Conservation (phyloP, 2,329 filamentous ascomycete species). For the Chalaropsis thielavioides region DNA sequence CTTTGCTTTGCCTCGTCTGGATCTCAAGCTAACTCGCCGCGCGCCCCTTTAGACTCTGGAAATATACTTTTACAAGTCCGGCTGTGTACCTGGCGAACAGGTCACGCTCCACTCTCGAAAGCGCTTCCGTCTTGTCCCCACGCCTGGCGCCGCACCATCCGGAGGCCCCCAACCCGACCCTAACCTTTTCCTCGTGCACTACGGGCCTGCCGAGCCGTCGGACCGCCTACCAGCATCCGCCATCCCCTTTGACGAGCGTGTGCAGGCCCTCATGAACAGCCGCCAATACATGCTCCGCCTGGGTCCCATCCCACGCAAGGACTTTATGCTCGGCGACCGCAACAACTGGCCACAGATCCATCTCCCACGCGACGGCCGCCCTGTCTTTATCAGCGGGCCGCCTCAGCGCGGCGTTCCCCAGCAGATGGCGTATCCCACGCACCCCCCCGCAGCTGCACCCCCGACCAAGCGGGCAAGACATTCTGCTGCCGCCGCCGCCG, state of each 20-base stretch:
- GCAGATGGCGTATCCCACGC: conserved; percentile 47
- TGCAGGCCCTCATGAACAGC: conserved; percentile 45
- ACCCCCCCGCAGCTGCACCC: conserved; percentile 32
- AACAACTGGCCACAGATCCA: conserved; percentile 79
- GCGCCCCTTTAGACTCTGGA: conserved; percentile 55
- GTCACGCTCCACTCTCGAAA: conserved; percentile 64
- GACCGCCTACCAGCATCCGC: conserved; percentile 57
- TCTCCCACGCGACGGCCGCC: conserved; percentile 42
- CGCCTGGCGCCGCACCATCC: conserved; percentile 53
- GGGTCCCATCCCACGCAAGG: conserved; percentile 73
- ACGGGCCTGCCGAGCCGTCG: conserved; percentile 59
- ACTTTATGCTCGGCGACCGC: conserved; percentile 86
- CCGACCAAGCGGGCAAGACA: conserved; percentile 42
- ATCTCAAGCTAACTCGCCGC: conserved; percentile 12
- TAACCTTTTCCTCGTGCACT: conserved; percentile 82
- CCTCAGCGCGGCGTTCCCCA: conserved; percentile 39
- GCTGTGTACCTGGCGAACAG: conserved; percentile 63
- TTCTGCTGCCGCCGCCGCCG: conserved; percentile 27
- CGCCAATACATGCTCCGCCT: conserved; percentile 53
- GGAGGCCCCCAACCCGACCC: conserved; percentile 55
- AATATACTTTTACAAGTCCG: conserved; percentile 67
- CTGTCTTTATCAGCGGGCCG: conserved; percentile 36
- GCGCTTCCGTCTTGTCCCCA: conserved; percentile 70
- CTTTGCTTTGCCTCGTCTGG: not conserved
- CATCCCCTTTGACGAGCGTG: conserved; percentile 48